Base-by-base conservation (phyloP, 1,284 basidiomycete genomes). In the Fomitopsis pinicola region DNA sequence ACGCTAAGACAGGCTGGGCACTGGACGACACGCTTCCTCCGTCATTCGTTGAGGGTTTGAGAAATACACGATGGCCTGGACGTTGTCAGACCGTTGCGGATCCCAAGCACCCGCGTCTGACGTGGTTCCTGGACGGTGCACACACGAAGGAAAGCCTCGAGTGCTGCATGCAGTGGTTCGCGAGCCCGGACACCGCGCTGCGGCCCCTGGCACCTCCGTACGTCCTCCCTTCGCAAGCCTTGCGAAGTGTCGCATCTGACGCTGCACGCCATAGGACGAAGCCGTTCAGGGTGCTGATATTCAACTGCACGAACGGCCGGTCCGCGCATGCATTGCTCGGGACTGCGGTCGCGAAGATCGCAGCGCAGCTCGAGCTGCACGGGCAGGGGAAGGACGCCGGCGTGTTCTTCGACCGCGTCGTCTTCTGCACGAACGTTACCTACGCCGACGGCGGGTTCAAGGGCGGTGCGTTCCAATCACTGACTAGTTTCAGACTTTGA, bases 351-450 rank as follows among this genome's bases (percentile, higher is more conserved):
- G 72, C 76, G 1, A 80, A 77, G 44, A 77, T 79, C 35, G 74
- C 75, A n/a, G 67, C 71, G 5, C 85, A 82, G 61, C 76, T 89
- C 40, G 68, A 77, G 64, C 64, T 74, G 35, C 70, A 82, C 62
- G 67, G 72, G 44, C 71, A 74, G 53, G 57, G 71, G 33, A 79
- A 82, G 56, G 69, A 73, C 17, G 67, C 76, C 1, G 72, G 71
- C 19, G 65, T 64, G 38, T 87, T 93, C 69, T 98, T 99, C 71
- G 84, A 93, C 71, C 82, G 86, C 55, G 92, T 95, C 63, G 84
- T 98, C 60, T 99, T 99, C 75, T 98, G 95, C 75, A 91, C 95
- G 30, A 99, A 99, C 73, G 90, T 96, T 48, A 99, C 97, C 0
- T 99, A 96, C 70, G 82, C 86, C 1, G 87, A 92, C 67, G 97